phyloP scores from a whole-genome alignment of 2,329 filamentous ascomycete species.

The Epichloe amarillans region DNA sequence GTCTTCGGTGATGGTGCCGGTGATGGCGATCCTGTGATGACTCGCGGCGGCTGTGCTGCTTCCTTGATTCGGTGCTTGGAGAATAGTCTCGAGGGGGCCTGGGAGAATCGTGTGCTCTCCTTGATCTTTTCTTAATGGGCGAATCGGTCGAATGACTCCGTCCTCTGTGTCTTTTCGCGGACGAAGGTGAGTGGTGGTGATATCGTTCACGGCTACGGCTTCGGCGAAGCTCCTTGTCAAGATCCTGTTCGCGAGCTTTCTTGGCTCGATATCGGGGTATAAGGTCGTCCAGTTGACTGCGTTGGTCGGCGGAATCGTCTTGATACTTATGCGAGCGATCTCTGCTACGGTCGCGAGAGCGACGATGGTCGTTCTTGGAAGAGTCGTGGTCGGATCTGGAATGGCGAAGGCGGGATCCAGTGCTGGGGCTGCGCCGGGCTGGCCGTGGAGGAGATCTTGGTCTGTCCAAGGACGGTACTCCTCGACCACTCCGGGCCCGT shows the following conservation, averaged over 20 bases:
- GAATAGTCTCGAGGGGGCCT: slow-evolving; percentile 25
- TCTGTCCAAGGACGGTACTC: slow-evolving; percentile 19
- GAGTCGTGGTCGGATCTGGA: slow-evolving; percentile 20
- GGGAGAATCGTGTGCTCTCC: slow-evolving; percentile 23
- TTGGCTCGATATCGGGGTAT: slow-evolving; percentile 25
- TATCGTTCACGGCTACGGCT: slow-evolving; percentile 22
- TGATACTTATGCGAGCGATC: slow-evolving; percentile 17
- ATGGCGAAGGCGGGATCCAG: slow-evolving; percentile 19
- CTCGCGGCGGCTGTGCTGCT: slow-evolving; percentile 17
- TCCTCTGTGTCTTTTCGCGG: slow-evolving; percentile 29
- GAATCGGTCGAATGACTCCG: slow-evolving; percentile 25
- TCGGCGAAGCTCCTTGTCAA: slow-evolving; percentile 19
- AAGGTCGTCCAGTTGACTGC: slow-evolving; percentile 21
- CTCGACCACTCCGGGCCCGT: slow-evolving; percentile 22
- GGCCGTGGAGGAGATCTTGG: slow-evolving; percentile 19
- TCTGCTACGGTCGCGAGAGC: slow-evolving; percentile 26
- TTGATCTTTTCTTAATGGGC: slow-evolving; percentile 27
- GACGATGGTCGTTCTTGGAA: slow-evolving; percentile 19
- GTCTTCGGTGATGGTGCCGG: slow-evolving; percentile 6
- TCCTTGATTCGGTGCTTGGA: slow-evolving; percentile 20
- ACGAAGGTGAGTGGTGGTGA: slow-evolving; percentile 22
- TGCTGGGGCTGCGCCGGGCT: slow-evolving; percentile 17
- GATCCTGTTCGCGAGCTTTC: slow-evolving; percentile 17
- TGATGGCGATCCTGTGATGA: slow-evolving; percentile 20
- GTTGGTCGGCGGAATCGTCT: slow-evolving; percentile 15